Base-by-base conservation (phyloP, 371 early-diverging fungal genomes). In the Paraphysoderma sedebokerense region DNA sequence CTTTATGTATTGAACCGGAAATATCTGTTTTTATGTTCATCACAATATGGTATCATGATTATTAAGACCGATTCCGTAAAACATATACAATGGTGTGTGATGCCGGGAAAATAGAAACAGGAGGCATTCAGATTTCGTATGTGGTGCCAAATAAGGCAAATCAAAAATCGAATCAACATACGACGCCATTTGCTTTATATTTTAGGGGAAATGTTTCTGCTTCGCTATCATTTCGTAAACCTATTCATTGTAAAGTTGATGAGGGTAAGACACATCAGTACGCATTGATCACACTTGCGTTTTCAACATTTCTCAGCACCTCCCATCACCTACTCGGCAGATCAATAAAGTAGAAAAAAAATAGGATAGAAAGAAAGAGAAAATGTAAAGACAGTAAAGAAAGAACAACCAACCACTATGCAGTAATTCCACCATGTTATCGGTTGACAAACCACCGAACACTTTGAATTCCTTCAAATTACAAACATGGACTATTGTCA, bases 381-480 rank as follows among this genome's bases (percentile, higher is more conserved):
- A 44, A 44, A 7, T 27, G 48, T 38, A 54, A 24, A 20, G 37
- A n/a, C 24, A 23, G 32, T 23, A 15, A 30, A 38, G 38, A n/a
- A 33, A 50, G 23, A 17, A 36, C 12, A 32, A 53, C 63, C 64
- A 66, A 71, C 91, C 92, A 40, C 74, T 70, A 58, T 90, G 87
- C 32, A 92, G 68, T 17, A 93, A 62, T 60, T 92, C 91, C 36
- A 65, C 63, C 81, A 88, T 82, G 53, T 81, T 75, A 46, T 80
- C 74, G 20, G 73, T 72, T 1, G 76, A 58, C 63, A 87, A 63
- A 4, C 90, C 89, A 36, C 86, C 90, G 59, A 62, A 90, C 7
- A 97, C 81, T 59, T 87, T 90, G 71, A 95, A 92, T 64, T 95
- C 92, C 52, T 87, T 91, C 24, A 98, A 59, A 57, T 95, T 98